Conservation (phyloP, 2,329 filamentous ascomycete genomes). For the Aureobasidium sp. region DNA sequence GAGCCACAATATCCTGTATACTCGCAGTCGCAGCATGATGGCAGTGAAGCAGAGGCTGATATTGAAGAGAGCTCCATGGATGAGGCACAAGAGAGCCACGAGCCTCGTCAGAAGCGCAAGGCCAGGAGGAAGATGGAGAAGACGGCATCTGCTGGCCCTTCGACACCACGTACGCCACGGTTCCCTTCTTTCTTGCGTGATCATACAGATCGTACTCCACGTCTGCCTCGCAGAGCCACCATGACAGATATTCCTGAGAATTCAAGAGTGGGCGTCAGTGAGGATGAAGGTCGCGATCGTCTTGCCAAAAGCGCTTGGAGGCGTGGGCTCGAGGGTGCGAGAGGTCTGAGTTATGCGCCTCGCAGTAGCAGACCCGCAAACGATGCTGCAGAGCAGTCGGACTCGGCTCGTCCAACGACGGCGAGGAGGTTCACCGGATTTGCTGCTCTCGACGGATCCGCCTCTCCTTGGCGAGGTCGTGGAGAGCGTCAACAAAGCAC, state of each 20-base stretch:
- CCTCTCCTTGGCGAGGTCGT: conserved; percentile 49
- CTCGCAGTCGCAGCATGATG: conserved; percentile 58
- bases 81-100: conserved; percentile 47
- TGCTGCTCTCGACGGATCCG: conserved; percentile 37
- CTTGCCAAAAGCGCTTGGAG: conserved; percentile 52
- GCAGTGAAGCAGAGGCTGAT: conserved; percentile 79
- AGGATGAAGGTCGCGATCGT: conserved; percentile 56
- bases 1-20: conserved; percentile 45
- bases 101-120: conserved; percentile 66
- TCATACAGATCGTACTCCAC: conserved; percentile 12
- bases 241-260: conserved; percentile 54
- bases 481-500: conserved; percentile 52
- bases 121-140: conserved; percentile 67
- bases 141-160: conserved; percentile 68
- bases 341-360: conserved; percentile 51
- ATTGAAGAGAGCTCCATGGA: conserved; percentile 92
- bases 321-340: conserved; percentile 50
- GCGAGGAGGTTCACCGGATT: conserved; percentile 54
- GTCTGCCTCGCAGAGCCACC: conserved; percentile 57
- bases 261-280: conserved; percentile 50
- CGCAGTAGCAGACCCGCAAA: conserved; percentile 23
- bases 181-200: conserved; percentile 50
- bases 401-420: conserved; percentile 45
- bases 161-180: conserved; percentile 65
- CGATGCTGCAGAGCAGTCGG: conserved; percentile 35